Evolutionary conservation across 192 early-diverging fungal genomes (phyloP), one percentile per base, ranked within the genome.

Genomic region (Paraglomus occultum): DNA sequence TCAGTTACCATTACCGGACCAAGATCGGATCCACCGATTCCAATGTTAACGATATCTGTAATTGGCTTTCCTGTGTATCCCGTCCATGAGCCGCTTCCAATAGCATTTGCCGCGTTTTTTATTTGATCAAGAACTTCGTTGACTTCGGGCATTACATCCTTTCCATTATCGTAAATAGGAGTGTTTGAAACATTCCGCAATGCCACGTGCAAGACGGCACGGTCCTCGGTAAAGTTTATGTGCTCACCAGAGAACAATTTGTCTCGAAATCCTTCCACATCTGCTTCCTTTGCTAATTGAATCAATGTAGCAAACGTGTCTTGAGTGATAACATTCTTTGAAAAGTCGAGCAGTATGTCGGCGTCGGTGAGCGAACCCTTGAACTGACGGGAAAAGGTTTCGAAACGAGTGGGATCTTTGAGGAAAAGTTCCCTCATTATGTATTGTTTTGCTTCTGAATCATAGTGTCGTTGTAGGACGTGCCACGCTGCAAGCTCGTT

Each of bases 1-100:
- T 99, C 95, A n/a, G 95, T 97, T 18, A 95, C 96, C 95, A 99
- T 99, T 62, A 95, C 94, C 20, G 96, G 96, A 40, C 96, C 96
- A 44, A 98, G 84, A 78, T 98, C 96, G 4, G 95, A 97, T 74
- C 96, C 96, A 77, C 96, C 96, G 74, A 98, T 98, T 68, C 96
- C 96, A 82, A 98, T 96, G 85, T 98, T 98, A 77, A 98, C 92
- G 52, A 98, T 76, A 75, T 97, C 95, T 45, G 92, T 94, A 75
- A 98, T 97, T 49, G 82, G 72, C 78, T 97, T 83, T 64, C 97
- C 97, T 42, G 95, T 95, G 76, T 97, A 99, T 38, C 96, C 97
- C 76, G 86, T 95, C 97, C 97, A 99, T 45, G 80, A 75, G 17
- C 97, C 97, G 22, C 89, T 90, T 53, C 95, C 92, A 68, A 99